A percentile compares a stretch with the other conserved stretches of the same genome.
phyloP scores from a whole-genome alignment of 805 yeast genomes.

The Nadsonia fulvescens region DNA sequence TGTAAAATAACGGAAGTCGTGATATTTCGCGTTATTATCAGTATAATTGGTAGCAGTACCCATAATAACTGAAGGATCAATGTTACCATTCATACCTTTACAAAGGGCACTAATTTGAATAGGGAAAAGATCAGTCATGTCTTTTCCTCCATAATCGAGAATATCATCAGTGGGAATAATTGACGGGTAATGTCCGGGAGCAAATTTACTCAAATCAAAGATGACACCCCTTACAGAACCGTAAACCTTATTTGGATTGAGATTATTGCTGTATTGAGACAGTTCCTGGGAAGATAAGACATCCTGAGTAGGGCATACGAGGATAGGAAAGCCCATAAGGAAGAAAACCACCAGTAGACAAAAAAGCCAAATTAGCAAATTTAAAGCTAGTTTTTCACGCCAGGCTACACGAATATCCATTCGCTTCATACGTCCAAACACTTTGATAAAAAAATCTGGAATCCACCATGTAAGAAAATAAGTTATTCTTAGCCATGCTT shows the following conservation, averaged over 20 bases:
- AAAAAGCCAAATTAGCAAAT: conserved; percentile 23
- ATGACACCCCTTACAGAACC: conserved; percentile 23
- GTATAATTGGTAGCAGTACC: conserved; percentile 18
- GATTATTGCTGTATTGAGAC: conserved; percentile 14
- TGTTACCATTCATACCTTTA: conserved; percentile 17
- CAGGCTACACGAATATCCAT: conserved; percentile 23
- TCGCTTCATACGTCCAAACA: conserved; percentile 17
- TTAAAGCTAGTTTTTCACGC: conserved; percentile 26
- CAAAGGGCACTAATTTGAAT: conserved; percentile 24
- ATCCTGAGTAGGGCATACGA: conserved; percentile 24
- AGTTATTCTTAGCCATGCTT: conserved; percentile 22
- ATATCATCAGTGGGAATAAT: conserved; percentile 19
- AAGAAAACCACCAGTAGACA: conserved; percentile 19
- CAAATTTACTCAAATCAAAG: conserved; percentile 22
- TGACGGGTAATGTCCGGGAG: conserved; percentile 22
- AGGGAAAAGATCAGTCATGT: conserved; percentile 21
- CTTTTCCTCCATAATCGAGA: conserved; percentile 22
- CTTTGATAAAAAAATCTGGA: conserved; percentile 19
- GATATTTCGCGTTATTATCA: conserved; percentile 22
- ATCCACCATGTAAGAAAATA: conserved; percentile 23
- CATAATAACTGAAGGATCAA: conserved; percentile 15
- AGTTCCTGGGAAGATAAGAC: conserved; percentile 19
- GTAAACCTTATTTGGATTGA: conserved; percentile 17
- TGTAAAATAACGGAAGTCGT: conserved; percentile 22
- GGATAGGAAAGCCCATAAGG: conserved; percentile 22